Base-by-base conservation (phyloP, 192 early-diverging fungal species). In the Backusella westeae region DNA sequence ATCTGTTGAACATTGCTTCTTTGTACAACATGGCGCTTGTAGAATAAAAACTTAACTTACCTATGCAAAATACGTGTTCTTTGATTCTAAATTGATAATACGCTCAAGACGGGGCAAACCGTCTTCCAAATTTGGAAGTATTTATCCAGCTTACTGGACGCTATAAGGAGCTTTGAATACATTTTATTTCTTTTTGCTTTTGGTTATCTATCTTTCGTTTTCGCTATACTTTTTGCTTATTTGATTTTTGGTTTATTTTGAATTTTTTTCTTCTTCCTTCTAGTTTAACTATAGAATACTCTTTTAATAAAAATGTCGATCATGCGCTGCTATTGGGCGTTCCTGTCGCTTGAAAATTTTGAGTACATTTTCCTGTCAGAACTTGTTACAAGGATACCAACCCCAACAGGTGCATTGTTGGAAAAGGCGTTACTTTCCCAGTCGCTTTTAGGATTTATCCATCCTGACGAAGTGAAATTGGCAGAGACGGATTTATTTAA, bases 261-360 rank as follows among this genome's bases (percentile, higher is more conserved):
- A 6, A 29, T 29, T 2, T 26, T 26, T 59, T 59, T 10, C n/a
- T 63, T 14, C 12, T 56, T 56, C 23, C 12, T 63, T 26, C 26
- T 12, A 12, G 56, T 29, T 10, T 10, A 23, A 1, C 9, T 63
- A 63, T 63, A 29, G 17, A 17, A n/a, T 49, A n/a, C 15, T 17
- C 6, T 49, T n/a, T n/a, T n/a, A 17, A 49, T 49, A 15, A 4
- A 63, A 63, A 63, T 63, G 56, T 63, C 56, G 26, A 63, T 29
- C 4, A 63, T 63, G 56, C 26, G 10, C 56, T 69, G 68, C 12
- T 69, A 41, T 69, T 69, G 68, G 68, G 34, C 68, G n/a, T 36
- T 69, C 21, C 23, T 69, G 35, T 69, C 68, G 38, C 34, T 69
- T 38, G 68, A 69, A 23, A 38, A 4, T 12, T 36, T 69, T 4